Percentiles rank a stretch among this genome's conserved stretches.
Conservation (phyloP, 805 yeast species). For the Metschnikowia henanensis region DNA sequence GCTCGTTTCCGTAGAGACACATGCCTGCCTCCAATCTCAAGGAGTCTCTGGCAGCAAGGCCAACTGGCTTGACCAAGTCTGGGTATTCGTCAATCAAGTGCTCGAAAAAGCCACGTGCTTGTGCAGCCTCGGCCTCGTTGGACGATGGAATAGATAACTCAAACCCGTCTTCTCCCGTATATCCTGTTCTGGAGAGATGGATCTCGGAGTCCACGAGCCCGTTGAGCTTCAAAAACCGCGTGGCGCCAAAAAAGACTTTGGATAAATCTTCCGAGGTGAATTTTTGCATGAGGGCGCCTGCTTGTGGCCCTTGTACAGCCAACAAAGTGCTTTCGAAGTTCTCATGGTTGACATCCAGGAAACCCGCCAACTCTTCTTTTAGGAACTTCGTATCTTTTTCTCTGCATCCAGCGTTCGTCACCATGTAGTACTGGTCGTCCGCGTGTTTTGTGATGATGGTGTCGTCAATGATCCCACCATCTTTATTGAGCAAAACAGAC, state of each 20-base stretch:
- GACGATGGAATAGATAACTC: conserved; percentile 75
- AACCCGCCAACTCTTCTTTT: conserved; percentile 45
- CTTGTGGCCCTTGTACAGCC: conserved; percentile 92
- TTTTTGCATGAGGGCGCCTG: conserved; percentile 65
- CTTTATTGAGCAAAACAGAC: conserved; percentile 68
- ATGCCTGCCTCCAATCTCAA: conserved; percentile 95
- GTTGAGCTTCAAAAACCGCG: conserved; percentile 47
- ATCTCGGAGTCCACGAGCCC: conserved; percentile 45
- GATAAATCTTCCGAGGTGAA: conserved; percentile 60
- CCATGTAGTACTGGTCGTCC: conserved; percentile 75
- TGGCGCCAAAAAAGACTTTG: conserved; percentile 72
- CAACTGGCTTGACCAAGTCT: conserved; percentile 75
- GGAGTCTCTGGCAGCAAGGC: conserved; percentile 98
- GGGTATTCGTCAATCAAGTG: conserved; percentile 52
- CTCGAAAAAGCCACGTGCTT: conserved; percentile 60
- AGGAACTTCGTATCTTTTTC: conserved; percentile 75
- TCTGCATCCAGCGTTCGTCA: conserved; percentile 95
- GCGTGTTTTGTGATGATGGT: conserved; percentile 89
- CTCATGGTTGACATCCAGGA: conserved; percentile 37
- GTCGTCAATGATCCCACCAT: conserved; percentile 88
- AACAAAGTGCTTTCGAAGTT: conserved; percentile 72
- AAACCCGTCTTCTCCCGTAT: conserved; percentile 98
- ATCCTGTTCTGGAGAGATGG: conserved; percentile 93
- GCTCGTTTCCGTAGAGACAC: conserved; percentile 96
- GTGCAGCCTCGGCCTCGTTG: conserved; percentile 36